phyloP scores from a whole-genome alignment of 208 protist species.

The Trypanosoma avium region DNA sequence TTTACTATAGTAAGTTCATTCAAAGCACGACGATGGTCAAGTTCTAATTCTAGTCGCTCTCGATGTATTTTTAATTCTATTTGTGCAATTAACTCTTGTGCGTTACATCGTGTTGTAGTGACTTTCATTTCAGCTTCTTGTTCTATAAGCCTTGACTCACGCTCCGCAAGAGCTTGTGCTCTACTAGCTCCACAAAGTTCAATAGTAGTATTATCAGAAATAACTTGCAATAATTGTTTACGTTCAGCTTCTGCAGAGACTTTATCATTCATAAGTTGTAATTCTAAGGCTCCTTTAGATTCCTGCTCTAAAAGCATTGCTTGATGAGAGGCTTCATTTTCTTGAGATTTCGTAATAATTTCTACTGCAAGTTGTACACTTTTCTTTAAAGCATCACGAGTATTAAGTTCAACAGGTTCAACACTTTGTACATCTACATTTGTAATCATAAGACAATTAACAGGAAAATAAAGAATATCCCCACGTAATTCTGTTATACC shows the following conservation, averaged over 20 bases:
- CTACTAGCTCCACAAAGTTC: conserved; percentile 69
- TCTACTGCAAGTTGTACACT: conserved; percentile 92
- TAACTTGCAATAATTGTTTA: conserved; percentile 57
- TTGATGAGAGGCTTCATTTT: conserved; percentile 83
- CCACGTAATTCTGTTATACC: conserved; percentile 33
- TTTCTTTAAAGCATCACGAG: conserved; percentile 76
- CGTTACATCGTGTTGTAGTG: conserved; percentile 43
- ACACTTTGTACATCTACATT: conserved; percentile 95
- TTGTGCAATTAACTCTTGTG: conserved; percentile 43
- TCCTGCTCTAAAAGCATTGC: conserved; percentile 78
- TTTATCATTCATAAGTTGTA: conserved; percentile 75
- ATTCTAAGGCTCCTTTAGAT: conserved; percentile 59
- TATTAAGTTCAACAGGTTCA: conserved; percentile 91
- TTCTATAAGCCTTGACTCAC: conserved; percentile 66
- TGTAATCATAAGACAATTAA: conserved; percentile 90
- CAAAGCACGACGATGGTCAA: conserved; percentile 63
- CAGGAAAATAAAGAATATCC: conserved; percentile 74
- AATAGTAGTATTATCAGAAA: conserved; percentile 65
- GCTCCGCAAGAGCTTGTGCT: conserved; percentile 72
- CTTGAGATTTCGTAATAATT: conserved; percentile 90
- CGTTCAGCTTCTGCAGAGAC: conserved; percentile 60
- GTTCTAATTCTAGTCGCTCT: conserved; percentile 57
- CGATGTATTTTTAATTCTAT: conserved; percentile 59
- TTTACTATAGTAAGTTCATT: conserved; percentile 79
- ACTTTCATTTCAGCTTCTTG: conserved; percentile 51